Evolutionary conservation across 345 rosid species (phyloP).

Genomic region (Melaleuca quinquenervia): DNA sequence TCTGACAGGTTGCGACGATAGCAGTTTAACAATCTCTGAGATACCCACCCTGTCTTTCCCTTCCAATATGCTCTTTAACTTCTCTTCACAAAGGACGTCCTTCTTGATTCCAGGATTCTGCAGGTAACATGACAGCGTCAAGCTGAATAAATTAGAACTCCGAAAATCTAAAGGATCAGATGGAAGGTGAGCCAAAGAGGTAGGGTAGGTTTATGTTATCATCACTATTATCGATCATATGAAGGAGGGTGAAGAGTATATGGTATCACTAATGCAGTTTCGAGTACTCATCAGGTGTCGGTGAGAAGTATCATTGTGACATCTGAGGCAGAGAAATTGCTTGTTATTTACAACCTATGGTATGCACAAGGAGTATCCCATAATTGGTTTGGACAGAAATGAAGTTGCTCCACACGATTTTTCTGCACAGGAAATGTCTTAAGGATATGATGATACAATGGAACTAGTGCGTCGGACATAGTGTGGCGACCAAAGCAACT

Average conservation of each 20-base stretch:
- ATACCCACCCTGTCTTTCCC: constrained; percentile 31
- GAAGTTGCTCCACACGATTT: neutral
- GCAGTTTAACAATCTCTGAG: constrained; percentile 26
- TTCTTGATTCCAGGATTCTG: constrained; percentile 36
- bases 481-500: neutral
- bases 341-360: neutral
- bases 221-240: neutral
- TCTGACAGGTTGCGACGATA: constrained; percentile 18
- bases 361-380: neutral
- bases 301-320: neutral
- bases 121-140: neutral
- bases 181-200: neutral
- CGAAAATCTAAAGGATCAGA: neutral
- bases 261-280: neutral
- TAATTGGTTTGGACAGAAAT: neutral
- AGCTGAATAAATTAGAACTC: neutral
- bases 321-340: neutral
- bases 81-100: constrained; percentile 18
- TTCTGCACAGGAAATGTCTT: neutral
- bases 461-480: neutral
- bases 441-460: neutral
- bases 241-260: neutral
- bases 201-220: neutral
- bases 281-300: neutral
- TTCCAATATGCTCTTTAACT: constrained; percentile 19